Percentiles rank a stretch among this genome's conserved stretches.
Conservation (phyloP, 768 basidiomycete species). For the Mycena metata region DNA sequence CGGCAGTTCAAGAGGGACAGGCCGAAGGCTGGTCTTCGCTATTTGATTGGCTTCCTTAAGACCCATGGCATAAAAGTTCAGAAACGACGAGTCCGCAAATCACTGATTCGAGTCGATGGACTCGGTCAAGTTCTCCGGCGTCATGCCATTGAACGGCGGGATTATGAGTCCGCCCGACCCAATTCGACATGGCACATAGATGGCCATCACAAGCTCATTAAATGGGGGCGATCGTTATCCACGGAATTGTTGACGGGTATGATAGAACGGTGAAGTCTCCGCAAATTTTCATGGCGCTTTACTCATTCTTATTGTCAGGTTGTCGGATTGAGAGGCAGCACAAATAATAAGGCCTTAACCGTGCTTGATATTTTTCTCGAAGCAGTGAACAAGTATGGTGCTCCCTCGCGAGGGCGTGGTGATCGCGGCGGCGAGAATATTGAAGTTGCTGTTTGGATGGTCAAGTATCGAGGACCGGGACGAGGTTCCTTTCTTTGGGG, state of each 20-base stretch:
- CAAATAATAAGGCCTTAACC: constrained; percentile 36
- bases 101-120: constrained; percentile 40
- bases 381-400: constrained; percentile 27
- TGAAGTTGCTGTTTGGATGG: constrained; percentile 45
- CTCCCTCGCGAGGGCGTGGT: constrained; percentile 42
- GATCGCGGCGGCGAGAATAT: constrained; percentile 48
- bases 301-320: constrained; percentile 27
- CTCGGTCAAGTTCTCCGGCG: constrained; percentile 41
- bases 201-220: constrained; percentile 42
- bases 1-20: constrained; percentile 30
- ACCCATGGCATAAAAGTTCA: constrained; percentile 41
- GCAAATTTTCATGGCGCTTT: too few species aligned
- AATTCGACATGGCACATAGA: constrained; percentile 43
- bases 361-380: constrained; percentile 31
- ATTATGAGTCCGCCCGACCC: constrained; percentile 39
- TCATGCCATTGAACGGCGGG: constrained; percentile 33
- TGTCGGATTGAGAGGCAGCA: constrained; percentile 28
- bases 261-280: constrained; percentile 43
- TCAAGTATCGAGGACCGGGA: constrained; percentile 41
- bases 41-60: constrained; percentile 43
- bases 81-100: constrained; percentile 30
- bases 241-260: constrained; percentile 50
- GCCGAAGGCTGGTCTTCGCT: constrained; percentile 44
- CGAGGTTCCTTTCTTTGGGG: constrained; percentile 36
- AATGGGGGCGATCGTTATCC: constrained; percentile 47